Base-by-base conservation (phyloP, 192 early-diverging fungal species). In the Linnemannia exigua region DNA sequence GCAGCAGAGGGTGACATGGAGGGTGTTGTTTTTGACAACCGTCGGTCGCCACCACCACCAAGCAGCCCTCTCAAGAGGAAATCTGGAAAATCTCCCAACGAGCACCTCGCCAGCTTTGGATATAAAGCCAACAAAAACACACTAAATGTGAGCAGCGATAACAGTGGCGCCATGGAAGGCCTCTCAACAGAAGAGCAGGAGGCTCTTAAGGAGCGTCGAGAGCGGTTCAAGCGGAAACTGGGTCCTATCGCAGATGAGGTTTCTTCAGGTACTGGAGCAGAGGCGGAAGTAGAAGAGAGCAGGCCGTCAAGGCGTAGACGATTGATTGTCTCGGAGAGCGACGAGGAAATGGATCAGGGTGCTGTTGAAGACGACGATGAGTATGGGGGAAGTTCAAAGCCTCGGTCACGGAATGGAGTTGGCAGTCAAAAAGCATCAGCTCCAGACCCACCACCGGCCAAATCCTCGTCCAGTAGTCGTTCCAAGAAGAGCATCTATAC, bases 401-500 rank as follows among this genome's bases (percentile, higher is more conserved):
- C n/a, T 63, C n/a, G 31, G 58, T 28, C 28, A 12, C 58, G 58
- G 1, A 63, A 31, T 33, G 54, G 54, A 28, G 54, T 22, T 22
- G 52, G 52, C 20, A 54, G 1, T 0, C 75, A 44, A 44, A 25
- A 31, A 2, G 11, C 63, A 22, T 20, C 66, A 73, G 28, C 25
- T 14, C 25, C 28, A 79, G 15, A 15, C 1, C 70, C n/a, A 51
- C 28, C 41, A 22, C 31, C 17, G 25, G 16, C 35, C 16, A 74
- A 47, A 31, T 1, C 72, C 31, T 33, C 72, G 20, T 52, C 72
- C 31, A 25, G 69, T 15, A 80, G 58, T 63, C 75, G 72, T 47
- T 58, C 67, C n/a, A 46, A 44, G 5, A 88, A 87, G 58, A 82
- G 76, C 22, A 90, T 90, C 47, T 95, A 93, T 80, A 98, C 96